Percentiles rank a stretch among this genome's conserved stretches.
Conservation (phyloP, 1,139 yeast species). For the Nakaseomyces glabratus region DNA sequence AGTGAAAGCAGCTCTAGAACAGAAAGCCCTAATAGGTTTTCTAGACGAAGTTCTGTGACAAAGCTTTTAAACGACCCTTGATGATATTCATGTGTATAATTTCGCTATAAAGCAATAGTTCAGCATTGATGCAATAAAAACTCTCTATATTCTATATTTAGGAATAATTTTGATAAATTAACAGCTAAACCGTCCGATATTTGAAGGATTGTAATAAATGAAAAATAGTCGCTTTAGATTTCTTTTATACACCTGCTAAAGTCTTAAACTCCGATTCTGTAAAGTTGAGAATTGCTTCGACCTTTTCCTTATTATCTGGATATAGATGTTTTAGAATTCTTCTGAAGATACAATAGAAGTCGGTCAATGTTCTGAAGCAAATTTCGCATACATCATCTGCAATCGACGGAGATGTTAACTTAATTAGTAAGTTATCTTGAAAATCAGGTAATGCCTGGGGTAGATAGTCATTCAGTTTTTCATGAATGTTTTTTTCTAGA, state of each 20-base stretch:
- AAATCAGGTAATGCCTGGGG: slow-evolving; percentile 57
- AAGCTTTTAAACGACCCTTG: slow-evolving; percentile 5
- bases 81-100: background rate
- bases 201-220: too few species aligned
- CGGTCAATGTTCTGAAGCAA: slow-evolving; percentile 42
- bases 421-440: slow-evolving; percentile 46
- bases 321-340: slow-evolving; percentile 34
- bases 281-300: slow-evolving; percentile 25
- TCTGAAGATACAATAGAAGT: slow-evolving; percentile 47
- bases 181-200: too few species aligned
- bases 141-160: slow-evolving; percentile 1
- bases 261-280: slow-evolving; percentile 51
- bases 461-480: slow-evolving; percentile 42
- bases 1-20: slow-evolving; percentile 27
- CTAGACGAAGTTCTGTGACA: slow-evolving; percentile 5
- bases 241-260: slow-evolving; percentile 47
- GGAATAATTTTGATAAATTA: too few species aligned
- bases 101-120: too few species aligned
- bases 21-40: slow-evolving; percentile 15
- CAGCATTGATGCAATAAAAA: too few species aligned
- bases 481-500: slow-evolving; percentile 40
- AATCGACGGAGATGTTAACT: slow-evolving; percentile 53
- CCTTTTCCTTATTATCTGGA: slow-evolving; percentile 26
- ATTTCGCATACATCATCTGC: slow-evolving; percentile 46
- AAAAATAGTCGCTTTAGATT: too few species aligned